Evolutionary conservation across 2,329 filamentous ascomycete genomes (phyloP), one percentile per base, ranked within the genome.

Genomic region (Alternaria sp.): DNA sequence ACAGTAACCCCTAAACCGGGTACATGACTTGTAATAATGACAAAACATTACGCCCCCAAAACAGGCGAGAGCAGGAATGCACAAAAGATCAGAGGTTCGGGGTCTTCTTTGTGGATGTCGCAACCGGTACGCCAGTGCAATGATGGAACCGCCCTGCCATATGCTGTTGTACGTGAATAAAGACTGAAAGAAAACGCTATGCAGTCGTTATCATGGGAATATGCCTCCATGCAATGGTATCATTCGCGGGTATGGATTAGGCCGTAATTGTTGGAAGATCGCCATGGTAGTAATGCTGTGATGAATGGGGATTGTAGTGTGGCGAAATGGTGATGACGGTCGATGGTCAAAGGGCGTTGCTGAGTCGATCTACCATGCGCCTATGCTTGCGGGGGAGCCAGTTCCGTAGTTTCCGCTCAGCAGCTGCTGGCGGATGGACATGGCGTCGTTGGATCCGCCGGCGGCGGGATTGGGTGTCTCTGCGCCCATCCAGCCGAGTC

Each of bases 401-500:
- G 83, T 76, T 26, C 86, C 86, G 70, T 88, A 89, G 44, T 84
- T 87, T 63, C 84, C 87, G 63, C 81, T 86, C 58, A 88, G 77
- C 44, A 88, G 79, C 70, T 88, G 86, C 51, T 80, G 76, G 51
- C 79, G 73, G 60, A 80, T 74, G 15, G 77, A 79, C 69, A 77
- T 75, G 57, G 74, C 70, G 60, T 79, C 73, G 12, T 72, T 59
- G 23, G 71, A 65, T 12, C 67, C 70, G 50, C 67, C 70, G 30
- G 72, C 55, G 15, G 72, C 59, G n/a, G 68, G 55, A 9, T 68
- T 60, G 47, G 68, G 54, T 4, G 69, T 59, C 55, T 77, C 69
- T 49, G 84, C 82, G 58, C 87, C 89, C 84, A 94, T 92, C 92
- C 94, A 97, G 45, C 91, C 92, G 26, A 97, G 84, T 66, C 89